A percentile compares a stretch with the other conserved stretches of the same genome.
Evolutionary conservation across 768 basidiomycete genomes (phyloP).

Genomic region (Coprinopsis strossmayeri): DNA sequence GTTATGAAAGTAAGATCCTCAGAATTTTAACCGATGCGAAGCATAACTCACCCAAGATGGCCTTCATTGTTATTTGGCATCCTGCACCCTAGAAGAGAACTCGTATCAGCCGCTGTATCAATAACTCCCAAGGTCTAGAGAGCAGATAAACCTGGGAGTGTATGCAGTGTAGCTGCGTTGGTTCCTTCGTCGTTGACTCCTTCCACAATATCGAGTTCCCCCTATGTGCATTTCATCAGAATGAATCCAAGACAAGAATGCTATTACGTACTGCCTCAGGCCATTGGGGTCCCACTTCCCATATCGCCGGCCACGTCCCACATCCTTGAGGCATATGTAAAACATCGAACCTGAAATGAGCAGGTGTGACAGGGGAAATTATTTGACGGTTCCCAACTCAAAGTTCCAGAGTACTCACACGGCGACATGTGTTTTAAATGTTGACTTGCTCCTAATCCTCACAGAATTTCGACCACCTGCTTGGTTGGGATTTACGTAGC

Average conservation of each 20-base stretch:
- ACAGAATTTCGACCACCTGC: conserved; percentile 47
- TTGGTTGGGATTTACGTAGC: conserved; percentile 36
- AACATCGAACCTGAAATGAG: conserved; percentile 25
- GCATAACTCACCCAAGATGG: neutral
- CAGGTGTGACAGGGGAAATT: neutral
- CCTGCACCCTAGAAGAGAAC: neutral
- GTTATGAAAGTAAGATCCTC: neutral
- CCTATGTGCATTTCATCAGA: conserved; percentile 15
- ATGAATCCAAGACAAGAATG: neutral
- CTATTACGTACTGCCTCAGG: conserved; percentile 28
- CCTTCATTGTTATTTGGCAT: neutral
- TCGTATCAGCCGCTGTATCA: neutral
- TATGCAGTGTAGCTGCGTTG: conserved; percentile 31
- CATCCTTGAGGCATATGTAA: conserved; percentile 33
- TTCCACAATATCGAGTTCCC: conserved; percentile 36
- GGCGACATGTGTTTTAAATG: conserved; percentile 46
- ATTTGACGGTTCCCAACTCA: neutral
- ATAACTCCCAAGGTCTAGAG: conserved; percentile 18
- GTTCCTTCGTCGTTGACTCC: conserved; percentile 35
- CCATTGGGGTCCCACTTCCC: conserved; percentile 45
- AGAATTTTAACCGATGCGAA: neutral
- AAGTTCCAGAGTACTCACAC: conserved; percentile 29
- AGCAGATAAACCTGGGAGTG: conserved; percentile 32
- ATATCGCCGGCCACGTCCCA: conserved; percentile 48
- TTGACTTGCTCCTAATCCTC: conserved; percentile 43